These are phyloP conservation scores for Cryptosporidium tyzzeri DNA, from an alignment of 169 alveolate species.

Conservation along the genomic window DNA sequence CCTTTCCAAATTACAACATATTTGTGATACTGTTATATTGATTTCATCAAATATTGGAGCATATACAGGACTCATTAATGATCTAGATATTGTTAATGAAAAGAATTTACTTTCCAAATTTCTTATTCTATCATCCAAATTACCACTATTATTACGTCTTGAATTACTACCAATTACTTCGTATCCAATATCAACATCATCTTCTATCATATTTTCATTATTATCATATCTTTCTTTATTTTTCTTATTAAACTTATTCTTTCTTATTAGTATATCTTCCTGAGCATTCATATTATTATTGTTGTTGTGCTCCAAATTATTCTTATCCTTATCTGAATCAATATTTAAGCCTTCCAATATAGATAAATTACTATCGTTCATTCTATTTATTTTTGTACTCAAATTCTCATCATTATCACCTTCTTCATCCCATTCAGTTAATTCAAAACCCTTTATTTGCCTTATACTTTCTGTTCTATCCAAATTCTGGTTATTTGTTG, in stretches of 20 bases:
- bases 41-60: conserved; percentile 87
- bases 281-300: too few species aligned
- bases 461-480: neutral
- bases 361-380: too few species aligned
- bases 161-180: neutral
- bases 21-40: conserved; percentile 83
- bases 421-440: conserved; percentile 9
- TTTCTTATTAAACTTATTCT: neutral
- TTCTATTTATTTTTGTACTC: neutral
- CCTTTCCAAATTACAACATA: conserved; percentile 88
- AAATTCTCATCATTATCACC: conserved; percentile 80
- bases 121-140: neutral
- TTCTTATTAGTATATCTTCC: conserved; percentile 16
- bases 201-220: neutral
- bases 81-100: conserved; percentile 70
- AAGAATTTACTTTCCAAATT: conserved; percentile 39
- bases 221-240: neutral
- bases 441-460: neutral
- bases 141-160: neutral
- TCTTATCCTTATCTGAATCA: too few species aligned
- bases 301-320: neutral
- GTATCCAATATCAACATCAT: neutral
- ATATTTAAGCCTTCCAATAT: too few species aligned
- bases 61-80: conserved; percentile 78
- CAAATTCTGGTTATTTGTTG: conserved; percentile 69